Percentiles rank a stretch among this genome's conserved stretches.
Evolutionary conservation across 2,329 filamentous ascomycete genomes (phyloP).

Genomic region (Sporothrix mexicana): DNA sequence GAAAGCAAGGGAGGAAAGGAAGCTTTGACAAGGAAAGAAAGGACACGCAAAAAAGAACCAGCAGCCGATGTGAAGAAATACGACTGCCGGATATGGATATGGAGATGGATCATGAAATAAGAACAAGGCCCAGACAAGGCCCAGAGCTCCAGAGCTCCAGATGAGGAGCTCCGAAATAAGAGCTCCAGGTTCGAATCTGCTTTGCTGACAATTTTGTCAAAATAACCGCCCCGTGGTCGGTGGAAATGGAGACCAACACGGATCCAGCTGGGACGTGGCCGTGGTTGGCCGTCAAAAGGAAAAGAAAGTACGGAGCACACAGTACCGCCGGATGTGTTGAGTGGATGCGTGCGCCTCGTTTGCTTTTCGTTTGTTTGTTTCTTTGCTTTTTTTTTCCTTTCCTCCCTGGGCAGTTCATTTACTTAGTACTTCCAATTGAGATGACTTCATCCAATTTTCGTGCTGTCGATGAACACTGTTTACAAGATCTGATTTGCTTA

Average conservation of each 20-base stretch:
- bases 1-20: slow-evolving; percentile 10
- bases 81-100: slow-evolving; percentile 5
- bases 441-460: no score
- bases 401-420: neutral
- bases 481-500: neutral
- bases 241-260: neutral
- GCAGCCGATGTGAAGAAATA: neutral
- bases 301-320: no score
- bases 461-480: neutral
- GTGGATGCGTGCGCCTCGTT: neutral
- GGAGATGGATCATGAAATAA: neutral
- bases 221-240: no score
- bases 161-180: no score
- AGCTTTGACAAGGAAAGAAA: neutral
- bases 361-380: neutral
- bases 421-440: no score
- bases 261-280: neutral
- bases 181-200: no score
- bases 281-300: neutral
- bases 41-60: neutral
- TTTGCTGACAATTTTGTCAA: no score
- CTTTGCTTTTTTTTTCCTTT: no score
- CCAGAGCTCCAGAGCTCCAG: neutral
- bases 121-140: neutral
- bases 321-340: neutral